phyloP scores from a whole-genome alignment of 345 rosid species.

The Sapria himalayana region DNA sequence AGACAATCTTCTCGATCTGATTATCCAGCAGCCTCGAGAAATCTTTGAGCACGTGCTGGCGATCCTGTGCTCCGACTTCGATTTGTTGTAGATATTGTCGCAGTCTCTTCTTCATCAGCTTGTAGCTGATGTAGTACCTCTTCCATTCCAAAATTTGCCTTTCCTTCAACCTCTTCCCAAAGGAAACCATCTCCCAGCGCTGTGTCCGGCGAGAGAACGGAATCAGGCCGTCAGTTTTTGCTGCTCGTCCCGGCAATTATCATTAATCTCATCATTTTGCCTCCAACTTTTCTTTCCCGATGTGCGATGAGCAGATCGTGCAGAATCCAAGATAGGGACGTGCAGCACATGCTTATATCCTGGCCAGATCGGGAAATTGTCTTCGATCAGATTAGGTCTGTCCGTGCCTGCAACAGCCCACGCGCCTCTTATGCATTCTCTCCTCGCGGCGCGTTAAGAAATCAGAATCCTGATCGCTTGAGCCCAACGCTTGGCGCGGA shows the following conservation, averaged over 20 bases:
- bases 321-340: too few species aligned
- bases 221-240: too few species aligned
- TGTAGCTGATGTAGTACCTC: slow-evolving; percentile 84
- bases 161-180: slow-evolving; percentile 74
- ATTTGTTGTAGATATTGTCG: slow-evolving; percentile 71
- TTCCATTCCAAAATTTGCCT: slow-evolving; percentile 81
- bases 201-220: not conserved
- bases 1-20: slow-evolving; percentile 93
- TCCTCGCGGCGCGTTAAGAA: too few species aligned
- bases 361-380: too few species aligned
- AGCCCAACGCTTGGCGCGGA: too few species aligned
- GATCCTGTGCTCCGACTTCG: slow-evolving; percentile 52
- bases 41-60: slow-evolving; percentile 83
- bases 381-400: too few species aligned
- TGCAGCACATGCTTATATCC: too few species aligned
- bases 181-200: slow-evolving; percentile 55
- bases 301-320: not conserved
- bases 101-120: slow-evolving; percentile 86
- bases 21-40: slow-evolving; percentile 93
- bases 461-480: too few species aligned
- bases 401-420: too few species aligned
- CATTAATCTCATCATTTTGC: not conserved
- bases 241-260: slow-evolving; percentile 9
- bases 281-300: not conserved
- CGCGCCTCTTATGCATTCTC: too few species aligned